Base-by-base conservation (phyloP, 148 eudicot species). In the Bassia scoparia region DNA sequence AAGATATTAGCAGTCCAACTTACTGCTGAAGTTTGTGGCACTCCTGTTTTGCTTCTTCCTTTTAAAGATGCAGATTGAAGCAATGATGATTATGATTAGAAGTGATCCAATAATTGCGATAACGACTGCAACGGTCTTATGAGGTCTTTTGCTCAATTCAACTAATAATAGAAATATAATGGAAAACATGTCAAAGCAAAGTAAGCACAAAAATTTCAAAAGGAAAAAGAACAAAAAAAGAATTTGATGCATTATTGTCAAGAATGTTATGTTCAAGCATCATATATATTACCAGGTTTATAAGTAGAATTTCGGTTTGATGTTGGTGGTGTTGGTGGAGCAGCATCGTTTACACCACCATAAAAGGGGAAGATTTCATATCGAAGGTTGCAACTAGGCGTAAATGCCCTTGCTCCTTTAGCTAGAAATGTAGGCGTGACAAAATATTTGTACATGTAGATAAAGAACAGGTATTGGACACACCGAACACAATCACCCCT, bases 351-450 rank as follows among this genome's bases (percentile, higher is more conserved):
- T 7, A 75, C 78, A 59, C 73, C 59, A 21, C 67, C 81, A 53
- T 52, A 68, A 75, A 81, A 83, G 21, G 54, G n/a, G 44, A 67
- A 64, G 12, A 60, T 68, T 67, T 81, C 86, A 68, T 75, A 83
- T 43, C 82, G 62, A 29, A 67, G 38, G 50, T 68, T 78, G 46
- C 86, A 74, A 50, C 79, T 82, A 14, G 80, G 82, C 14, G 41
- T 54, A 65, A 66, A 11, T 27, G 70, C 54, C 60, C 76, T 68
- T 2, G 74, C 88, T 26, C 84, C 80, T 9, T 49, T 67, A 68
- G 73, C 78, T 23, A 43, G 49, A 49, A 76, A 69, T 23, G 62
- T 68, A 46, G 68, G 44, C 2, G 59, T 76, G 24, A 61, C 26
- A 49, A 76, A 69, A 29, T 18, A 6, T 1, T 7, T 46, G 13